These are phyloP conservation scores for Paecilomyces formosus DNA, from an alignment of 2,329 filamentous ascomycete genomes.

Conservation along the genomic window DNA sequence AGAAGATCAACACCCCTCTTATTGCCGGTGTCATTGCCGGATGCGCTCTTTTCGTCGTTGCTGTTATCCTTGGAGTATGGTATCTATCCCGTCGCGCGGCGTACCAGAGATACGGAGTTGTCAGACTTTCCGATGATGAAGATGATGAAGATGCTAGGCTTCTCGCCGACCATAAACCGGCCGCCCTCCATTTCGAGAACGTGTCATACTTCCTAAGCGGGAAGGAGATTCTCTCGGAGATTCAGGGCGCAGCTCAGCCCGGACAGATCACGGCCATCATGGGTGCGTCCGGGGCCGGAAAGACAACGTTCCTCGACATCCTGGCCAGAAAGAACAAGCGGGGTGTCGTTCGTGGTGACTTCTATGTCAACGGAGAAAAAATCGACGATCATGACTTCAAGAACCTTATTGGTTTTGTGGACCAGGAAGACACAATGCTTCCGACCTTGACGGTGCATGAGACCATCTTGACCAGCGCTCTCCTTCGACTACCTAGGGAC, in stretches of 20 bases:
- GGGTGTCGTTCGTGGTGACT: conserved; percentile 68
- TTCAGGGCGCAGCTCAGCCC: conserved; percentile 81
- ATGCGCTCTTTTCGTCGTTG: conserved; percentile 80
- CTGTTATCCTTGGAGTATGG: conserved; percentile 75
- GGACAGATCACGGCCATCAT: conserved; percentile 97
- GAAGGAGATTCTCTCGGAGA: conserved; percentile 71
- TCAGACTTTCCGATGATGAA: conserved; percentile 75
- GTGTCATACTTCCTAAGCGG: conserved; percentile 82
- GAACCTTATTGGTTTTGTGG: conserved; percentile 90
- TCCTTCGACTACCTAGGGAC: conserved; percentile 82
- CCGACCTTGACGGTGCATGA: conserved; percentile 95
- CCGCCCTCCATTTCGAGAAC: conserved; percentile 78
- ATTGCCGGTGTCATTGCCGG: conserved; percentile 90
- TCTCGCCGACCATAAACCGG: conserved; percentile 85
- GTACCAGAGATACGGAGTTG: conserved; percentile 56
- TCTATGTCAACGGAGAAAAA: conserved; percentile 90
- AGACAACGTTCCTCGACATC: conserved; percentile 95
- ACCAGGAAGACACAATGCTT: conserved; percentile 96
- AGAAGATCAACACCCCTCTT: conserved; percentile 92
- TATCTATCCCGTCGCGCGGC: conserved; percentile 71
- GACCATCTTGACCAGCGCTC: conserved; percentile 88
- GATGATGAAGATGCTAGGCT: conserved; percentile 81
- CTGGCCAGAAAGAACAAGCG: conserved; percentile 95
- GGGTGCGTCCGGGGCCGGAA: conserved; percentile 94
- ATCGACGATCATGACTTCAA: conserved; percentile 78